Conservation (phyloP, 345 rosid species). For the Cochlearia excelsa region DNA sequence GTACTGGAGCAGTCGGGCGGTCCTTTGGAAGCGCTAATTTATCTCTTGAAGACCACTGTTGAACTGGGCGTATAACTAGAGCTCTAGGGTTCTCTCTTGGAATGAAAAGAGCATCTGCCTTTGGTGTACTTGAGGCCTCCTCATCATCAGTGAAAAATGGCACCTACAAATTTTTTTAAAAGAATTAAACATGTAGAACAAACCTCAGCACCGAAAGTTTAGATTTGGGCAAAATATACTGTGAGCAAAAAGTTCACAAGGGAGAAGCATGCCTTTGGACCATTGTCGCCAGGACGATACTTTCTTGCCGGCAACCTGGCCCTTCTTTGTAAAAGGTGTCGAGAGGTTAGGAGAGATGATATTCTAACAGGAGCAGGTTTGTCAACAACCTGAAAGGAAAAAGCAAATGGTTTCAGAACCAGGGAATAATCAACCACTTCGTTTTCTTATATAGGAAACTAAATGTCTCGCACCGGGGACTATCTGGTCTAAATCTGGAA, state of each 20-base stretch:
- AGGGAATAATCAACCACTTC: background rate
- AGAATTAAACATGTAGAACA: slow-evolving; percentile 7
- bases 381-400: slow-evolving; percentile 63
- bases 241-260: background rate
- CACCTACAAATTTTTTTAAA: slow-evolving; percentile 50
- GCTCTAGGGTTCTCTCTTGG: slow-evolving; percentile 98
- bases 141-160: slow-evolving; percentile 89
- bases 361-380: slow-evolving; percentile 82
- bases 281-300: slow-evolving; percentile 68
- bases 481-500: background rate
- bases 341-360: slow-evolving; percentile 81
- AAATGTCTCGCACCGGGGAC: slow-evolving; percentile 2
- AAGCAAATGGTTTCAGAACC: background rate
- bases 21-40: slow-evolving; percentile 52
- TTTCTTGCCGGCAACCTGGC: slow-evolving; percentile 74
- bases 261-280: slow-evolving; percentile 56
- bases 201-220: slow-evolving; percentile 8
- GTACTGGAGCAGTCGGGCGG: slow-evolving; percentile 33
- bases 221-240: background rate
- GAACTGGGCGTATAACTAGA: slow-evolving; percentile 67
- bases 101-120: slow-evolving; percentile 88
- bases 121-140: slow-evolving; percentile 82
- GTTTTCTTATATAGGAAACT: background rate
- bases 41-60: slow-evolving; percentile 45
- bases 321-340: slow-evolving; percentile 79